Base-by-base conservation (phyloP, 257 asterid species). In the Gentiana dahurica region DNA sequence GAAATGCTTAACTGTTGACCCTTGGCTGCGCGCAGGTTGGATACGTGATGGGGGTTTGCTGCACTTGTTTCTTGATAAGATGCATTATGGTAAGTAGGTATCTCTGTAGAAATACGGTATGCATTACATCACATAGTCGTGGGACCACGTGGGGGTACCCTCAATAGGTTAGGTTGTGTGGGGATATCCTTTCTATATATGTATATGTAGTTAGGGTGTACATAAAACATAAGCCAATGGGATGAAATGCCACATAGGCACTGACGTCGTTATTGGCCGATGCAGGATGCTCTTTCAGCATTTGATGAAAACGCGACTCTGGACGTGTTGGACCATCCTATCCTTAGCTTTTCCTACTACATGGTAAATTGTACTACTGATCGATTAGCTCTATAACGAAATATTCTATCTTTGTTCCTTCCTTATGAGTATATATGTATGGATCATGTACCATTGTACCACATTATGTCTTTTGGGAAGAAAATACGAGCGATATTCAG, bases 21-120 rank as follows among this genome's bases (percentile, higher is more conserved):
- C 4, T 36, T 44, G 11, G 54, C 32, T 10, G 41, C 57, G 71
- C 24, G 65, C 70, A 74, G 76, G 79, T 75, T 34, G 80, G 77
- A 41, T 75, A 51, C 5, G 77, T 75, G 67, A 75, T 74, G 4
- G 71, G 66, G 34, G 67, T 75, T 52, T 75, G 80, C 68, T 70
- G 73, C 68, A 55, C 71, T 38, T 75, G 77, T 65, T 75, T 75
- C 76, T 38, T 75, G 71, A 71, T 71, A 34, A 64, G 77, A 71
- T 75, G 77, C 75, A 5, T 63, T 8, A 55, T 75, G 80, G 80
- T 75, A 48, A 67, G 77, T 51, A 55, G 48, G 8, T 8, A 3
- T 12, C 37, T 1, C 8, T 3, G 7, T 11, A 37, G 24, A 33
- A 24, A 24, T 24, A 24, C 24, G 24, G 1, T 24, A 24, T 24